Evolutionary conservation across 139 green algal species (phyloP).

Genomic region (Chlorella sp.): DNA sequence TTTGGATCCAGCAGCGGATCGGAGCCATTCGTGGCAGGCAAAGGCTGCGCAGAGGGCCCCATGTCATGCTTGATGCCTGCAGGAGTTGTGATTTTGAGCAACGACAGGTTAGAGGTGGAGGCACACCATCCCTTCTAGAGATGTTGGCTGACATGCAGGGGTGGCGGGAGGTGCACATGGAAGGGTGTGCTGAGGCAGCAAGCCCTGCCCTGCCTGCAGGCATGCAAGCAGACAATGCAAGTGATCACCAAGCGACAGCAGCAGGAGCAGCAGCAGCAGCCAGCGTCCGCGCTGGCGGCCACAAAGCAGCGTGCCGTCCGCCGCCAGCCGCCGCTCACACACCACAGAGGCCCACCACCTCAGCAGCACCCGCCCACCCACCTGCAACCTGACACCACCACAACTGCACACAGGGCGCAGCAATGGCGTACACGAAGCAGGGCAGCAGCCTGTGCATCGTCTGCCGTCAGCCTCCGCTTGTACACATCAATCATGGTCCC

Average conservation of each 20-base stretch:
- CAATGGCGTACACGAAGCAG: too few relatives aligned
- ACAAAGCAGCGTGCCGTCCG: too few relatives aligned
- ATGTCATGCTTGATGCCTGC: constrained; percentile 41
- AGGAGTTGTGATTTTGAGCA: too few relatives aligned
- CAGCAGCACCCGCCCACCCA: not conserved
- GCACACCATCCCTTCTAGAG: too few relatives aligned
- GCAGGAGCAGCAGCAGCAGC: not conserved
- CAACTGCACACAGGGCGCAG: not conserved
- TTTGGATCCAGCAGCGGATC: constrained; percentile 15
- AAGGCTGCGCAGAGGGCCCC: not conserved
- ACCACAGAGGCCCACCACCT: not conserved
- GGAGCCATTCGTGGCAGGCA: not conserved
- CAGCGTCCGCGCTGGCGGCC: not conserved
- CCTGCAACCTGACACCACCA: not conserved
- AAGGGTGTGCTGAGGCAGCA: too few relatives aligned
- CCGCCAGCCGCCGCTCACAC: too few relatives aligned
- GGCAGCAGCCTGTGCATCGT: too few relatives aligned
- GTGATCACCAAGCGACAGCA: not conserved
- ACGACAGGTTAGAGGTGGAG: too few relatives aligned
- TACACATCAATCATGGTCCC: constrained; percentile 89
- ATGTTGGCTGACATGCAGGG: too few relatives aligned
- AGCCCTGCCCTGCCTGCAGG: too few relatives aligned
- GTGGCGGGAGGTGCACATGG: too few relatives aligned
- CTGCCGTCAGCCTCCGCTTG: constrained; percentile 71
- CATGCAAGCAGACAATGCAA: not conserved